These are phyloP conservation scores for Venturia nashicola DNA, from an alignment of 2,329 filamentous ascomycete species.

Conservation along the genomic window DNA sequence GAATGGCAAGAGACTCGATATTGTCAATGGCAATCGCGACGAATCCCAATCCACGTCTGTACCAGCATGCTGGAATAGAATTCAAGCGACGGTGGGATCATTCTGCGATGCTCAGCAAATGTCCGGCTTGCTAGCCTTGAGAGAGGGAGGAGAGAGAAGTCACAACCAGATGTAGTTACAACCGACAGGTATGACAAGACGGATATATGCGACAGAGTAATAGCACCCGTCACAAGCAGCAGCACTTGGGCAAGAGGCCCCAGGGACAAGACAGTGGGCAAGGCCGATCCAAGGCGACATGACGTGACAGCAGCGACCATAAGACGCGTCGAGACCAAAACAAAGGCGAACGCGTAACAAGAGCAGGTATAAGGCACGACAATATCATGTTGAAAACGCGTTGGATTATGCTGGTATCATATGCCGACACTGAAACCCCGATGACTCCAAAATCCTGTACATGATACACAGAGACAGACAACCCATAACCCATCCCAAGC, in stretches of 20 bases:
- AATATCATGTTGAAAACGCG: not conserved
- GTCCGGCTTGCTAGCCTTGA: too few relatives aligned
- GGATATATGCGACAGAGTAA: not conserved
- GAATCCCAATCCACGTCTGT: too few relatives aligned
- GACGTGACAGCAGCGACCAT: not conserved
- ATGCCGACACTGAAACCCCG: not conserved
- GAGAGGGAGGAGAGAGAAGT: too few relatives aligned
- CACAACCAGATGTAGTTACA: too few relatives aligned
- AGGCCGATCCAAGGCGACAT: not conserved
- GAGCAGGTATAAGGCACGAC: not conserved
- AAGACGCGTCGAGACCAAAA: not conserved
- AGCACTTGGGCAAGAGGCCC: not conserved
- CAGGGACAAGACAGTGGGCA: not conserved
- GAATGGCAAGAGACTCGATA: too few relatives aligned
- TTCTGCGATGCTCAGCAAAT: too few relatives aligned
- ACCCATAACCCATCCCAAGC: slow-evolving; percentile 8
- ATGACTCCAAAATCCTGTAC: slow-evolving; percentile 6
- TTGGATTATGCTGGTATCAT: slow-evolving; percentile 11
- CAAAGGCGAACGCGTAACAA: not conserved
- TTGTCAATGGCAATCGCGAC: too few relatives aligned
- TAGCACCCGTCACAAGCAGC: not conserved
- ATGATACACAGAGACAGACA: slow-evolving; percentile 8
- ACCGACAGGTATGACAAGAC: too few relatives aligned
- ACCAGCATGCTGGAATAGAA: too few relatives aligned
- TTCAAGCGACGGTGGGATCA: too few relatives aligned